Base-by-base conservation (phyloP, 1,284 basidiomycete genomes). In the Pseudozyma flocculosa region DNA sequence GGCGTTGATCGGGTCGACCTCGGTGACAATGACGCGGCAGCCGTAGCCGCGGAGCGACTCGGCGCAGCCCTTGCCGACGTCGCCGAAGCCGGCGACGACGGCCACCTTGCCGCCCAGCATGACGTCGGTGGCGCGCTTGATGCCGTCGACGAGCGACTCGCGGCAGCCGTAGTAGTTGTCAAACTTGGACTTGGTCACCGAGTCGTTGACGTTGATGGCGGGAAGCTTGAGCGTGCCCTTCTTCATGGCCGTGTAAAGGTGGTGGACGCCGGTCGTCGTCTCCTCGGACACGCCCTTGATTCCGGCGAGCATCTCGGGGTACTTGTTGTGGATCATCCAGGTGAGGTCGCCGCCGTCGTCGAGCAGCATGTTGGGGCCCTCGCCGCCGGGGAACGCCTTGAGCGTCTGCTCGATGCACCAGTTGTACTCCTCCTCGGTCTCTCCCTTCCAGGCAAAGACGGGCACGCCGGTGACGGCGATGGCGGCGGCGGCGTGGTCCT, bases 51-150 rank as follows among this genome's bases (percentile, higher is more conserved):
- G 86, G 77, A 99, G 87, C 39, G 95, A 93, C 82, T 98, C 92
- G 70, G 94, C 94, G 80, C 95, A 99, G 63, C 94, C 94, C 83
- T 99, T 99, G 73, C 94, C 94, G 75, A 99, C 94, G 78, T 99
- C 94, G 84, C 94, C 94, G 81, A 89, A 99, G 62, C 94, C 94
- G 73, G 94, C 94, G 73, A 99, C 94, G 68, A 98, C 90, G 58
- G 93, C 93, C 70, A 97, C 91, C 84, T 99, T 99, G 59, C 94
- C 94, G 75, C 95, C 95, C 79, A 98, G 87, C 94, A 99, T 99
- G 80, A 99, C 92, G 81, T 99, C 94, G 73, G 94, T 99, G 61
- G 94, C 94, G 79, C 94, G 92, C 86, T 99, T 99, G 84, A 99
- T 97, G 79, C 94, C 94, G 80, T 99, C 94, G 70, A 99, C 95